Conservation (phyloP, 345 rosid genomes). For the Jatropha curcas region DNA sequence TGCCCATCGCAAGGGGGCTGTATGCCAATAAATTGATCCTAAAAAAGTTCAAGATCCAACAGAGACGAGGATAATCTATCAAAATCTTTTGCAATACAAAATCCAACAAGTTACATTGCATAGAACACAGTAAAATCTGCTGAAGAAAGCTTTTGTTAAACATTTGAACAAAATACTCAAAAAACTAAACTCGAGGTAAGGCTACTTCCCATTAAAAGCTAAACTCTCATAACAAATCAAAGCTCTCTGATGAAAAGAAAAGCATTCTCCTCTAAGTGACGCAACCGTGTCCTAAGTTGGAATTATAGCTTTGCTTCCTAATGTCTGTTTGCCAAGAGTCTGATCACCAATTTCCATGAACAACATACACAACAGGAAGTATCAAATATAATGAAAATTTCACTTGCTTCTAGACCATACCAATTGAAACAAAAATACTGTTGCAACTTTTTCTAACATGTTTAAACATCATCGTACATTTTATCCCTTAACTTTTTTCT, state of each 20-base stretch:
- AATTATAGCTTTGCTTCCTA: background rate
- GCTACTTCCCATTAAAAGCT: background rate
- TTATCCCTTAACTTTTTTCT: background rate
- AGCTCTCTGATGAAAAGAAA: background rate
- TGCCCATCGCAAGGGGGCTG: slow-evolving; percentile 70
- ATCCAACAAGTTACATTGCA: background rate
- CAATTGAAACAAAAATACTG: background rate
- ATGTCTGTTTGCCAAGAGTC: background rate
- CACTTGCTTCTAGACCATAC: background rate
- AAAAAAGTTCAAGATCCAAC: slow-evolving; percentile 10
- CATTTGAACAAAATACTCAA: background rate
- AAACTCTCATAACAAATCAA: background rate
- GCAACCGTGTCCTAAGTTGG: background rate
- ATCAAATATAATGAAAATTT: background rate
- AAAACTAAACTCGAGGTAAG: background rate
- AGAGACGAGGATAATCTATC: background rate
- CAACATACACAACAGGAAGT: background rate
- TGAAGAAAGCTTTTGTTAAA: slow-evolving; percentile 1
- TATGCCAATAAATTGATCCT: slow-evolving; percentile 60
- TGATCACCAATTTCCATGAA: background rate
- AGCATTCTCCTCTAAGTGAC: background rate
- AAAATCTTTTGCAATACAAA: slow-evolving; percentile 5
- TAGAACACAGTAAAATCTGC: background rate
- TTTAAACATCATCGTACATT: no score
- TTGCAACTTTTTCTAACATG: background rate